Evolutionary conservation across 208 protist genomes (phyloP).

Genomic region (Trichomonas gallinae): DNA sequence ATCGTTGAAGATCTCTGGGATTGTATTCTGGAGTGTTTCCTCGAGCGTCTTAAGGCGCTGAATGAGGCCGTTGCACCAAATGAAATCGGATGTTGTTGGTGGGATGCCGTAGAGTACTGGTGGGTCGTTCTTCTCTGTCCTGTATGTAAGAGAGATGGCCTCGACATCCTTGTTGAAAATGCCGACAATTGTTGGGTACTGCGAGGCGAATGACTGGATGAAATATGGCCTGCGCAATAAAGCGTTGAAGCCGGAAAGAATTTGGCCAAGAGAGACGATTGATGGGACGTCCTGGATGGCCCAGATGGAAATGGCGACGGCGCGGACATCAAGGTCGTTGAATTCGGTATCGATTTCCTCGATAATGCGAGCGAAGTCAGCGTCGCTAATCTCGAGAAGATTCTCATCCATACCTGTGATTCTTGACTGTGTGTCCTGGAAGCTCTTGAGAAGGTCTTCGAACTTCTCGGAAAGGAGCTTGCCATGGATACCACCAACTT

Average conservation of each 20-base stretch:
- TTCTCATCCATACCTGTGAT: background rate
- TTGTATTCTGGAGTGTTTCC: slow-evolving; percentile 37
- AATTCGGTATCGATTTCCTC: background rate
- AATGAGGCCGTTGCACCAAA: slow-evolving; percentile 69
- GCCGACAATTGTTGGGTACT: slow-evolving; percentile 58
- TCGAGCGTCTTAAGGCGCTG: slow-evolving; percentile 71
- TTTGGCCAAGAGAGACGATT: background rate
- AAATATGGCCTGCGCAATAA: slow-evolving; percentile 71
- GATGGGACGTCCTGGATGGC: slow-evolving; percentile 12
- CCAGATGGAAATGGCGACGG: background rate
- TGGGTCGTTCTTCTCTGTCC: slow-evolving; percentile 36
- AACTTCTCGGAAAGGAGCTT: background rate
- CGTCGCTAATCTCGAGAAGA: background rate
- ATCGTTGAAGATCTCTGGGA: slow-evolving; percentile 7
- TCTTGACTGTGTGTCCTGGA: background rate
- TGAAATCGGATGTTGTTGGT: slow-evolving; percentile 65
- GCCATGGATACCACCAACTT: slow-evolving; percentile 6
- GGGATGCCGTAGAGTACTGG: slow-evolving; percentile 70
- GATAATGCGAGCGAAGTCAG: background rate
- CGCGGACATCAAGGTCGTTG: background rate
- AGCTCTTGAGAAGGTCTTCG: background rate
- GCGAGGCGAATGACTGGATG: slow-evolving; percentile 72
- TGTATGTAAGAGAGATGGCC: slow-evolving; percentile 62
- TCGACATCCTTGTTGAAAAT: slow-evolving; percentile 57
- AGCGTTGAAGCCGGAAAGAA: slow-evolving; percentile 18